These are phyloP conservation scores for Fusarium musae DNA, from an alignment of 2,329 filamentous ascomycete species.

Conservation along the genomic window DNA sequence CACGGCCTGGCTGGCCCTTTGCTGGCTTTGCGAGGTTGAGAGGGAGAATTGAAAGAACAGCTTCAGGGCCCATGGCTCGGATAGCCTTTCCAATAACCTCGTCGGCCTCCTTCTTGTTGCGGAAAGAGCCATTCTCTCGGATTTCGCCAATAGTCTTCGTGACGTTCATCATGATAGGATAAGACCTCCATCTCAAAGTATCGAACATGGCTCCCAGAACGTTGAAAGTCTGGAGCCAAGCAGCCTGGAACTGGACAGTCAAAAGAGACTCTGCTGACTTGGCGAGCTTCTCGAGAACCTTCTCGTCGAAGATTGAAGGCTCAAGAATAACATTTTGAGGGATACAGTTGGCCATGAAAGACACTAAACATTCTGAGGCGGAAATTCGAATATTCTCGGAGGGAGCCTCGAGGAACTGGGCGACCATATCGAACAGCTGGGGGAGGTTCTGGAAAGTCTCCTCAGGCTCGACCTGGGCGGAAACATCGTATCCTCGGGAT, in stretches of 20 bases:
- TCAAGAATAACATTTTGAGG: conserved; percentile 85
- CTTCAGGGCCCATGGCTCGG: conserved; percentile 87
- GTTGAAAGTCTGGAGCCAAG: conserved; percentile 94
- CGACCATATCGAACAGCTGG: conserved; percentile 82
- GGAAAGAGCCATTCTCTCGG: conserved; percentile 86
- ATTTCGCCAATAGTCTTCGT: conserved; percentile 86
- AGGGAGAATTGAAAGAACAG: conserved; percentile 83
- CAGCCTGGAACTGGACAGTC: conserved; percentile 90
- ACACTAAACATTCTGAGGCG: conserved; percentile 93
- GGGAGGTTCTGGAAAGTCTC: conserved; percentile 94
- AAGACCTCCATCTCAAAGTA: conserved; percentile 83
- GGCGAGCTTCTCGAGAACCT: conserved; percentile 83
- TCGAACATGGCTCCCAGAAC: conserved; percentile 90
- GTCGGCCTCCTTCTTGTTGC: conserved; percentile 94
- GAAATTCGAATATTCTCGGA: conserved; percentile 95
- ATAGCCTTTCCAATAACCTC: conserved; percentile 89
- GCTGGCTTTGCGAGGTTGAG: conserved; percentile 84
- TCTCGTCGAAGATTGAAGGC: conserved; percentile 92
- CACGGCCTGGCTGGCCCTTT: conserved; percentile 82
- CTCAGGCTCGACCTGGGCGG: conserved; percentile 85
- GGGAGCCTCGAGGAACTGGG: conserved; percentile 83
- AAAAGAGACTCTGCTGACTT: conserved; percentile 79
- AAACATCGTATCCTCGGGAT: conserved; percentile 93
- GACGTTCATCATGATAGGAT: conserved; percentile 80
- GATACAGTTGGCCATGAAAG: conserved; percentile 90